These are phyloP conservation scores for Zymoseptoria ardabiliae DNA, from an alignment of 2,329 filamentous ascomycete genomes.

Conservation along the genomic window DNA sequence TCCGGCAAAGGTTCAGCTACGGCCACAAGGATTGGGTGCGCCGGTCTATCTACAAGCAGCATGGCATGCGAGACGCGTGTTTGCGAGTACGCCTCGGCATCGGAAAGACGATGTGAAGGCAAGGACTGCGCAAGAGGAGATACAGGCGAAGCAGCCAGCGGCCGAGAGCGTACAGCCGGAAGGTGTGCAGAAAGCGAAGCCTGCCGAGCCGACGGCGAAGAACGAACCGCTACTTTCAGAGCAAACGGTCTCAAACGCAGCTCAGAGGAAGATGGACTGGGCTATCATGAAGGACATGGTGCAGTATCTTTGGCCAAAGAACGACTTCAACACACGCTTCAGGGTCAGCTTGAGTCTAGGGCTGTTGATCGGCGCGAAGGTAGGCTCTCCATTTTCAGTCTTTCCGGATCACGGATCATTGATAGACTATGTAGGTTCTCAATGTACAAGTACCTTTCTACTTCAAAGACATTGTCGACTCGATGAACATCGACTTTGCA, in stretches of 20 bases:
- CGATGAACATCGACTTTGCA: conserved; percentile 94
- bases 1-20: conserved; percentile 7
- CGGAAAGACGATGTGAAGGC: conserved; percentile 34
- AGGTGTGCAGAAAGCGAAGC: conserved; percentile 26
- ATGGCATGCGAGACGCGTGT: conserved; percentile 32
- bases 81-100: conserved; percentile 38
- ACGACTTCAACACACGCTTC: conserved; percentile 72
- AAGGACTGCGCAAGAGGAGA: conserved; percentile 19
- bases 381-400: conserved; percentile 26
- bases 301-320: conserved; percentile 89
- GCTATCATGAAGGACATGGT: conserved; percentile 98
- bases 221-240: conserved; percentile 56
- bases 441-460: conserved; percentile 99
- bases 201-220: conserved; percentile 29
- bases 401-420: conserved; percentile 15
- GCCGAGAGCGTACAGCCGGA: conserved; percentile 30
- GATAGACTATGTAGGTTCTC: conserved; percentile 50
- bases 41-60: conserved; percentile 11
- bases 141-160: conserved; percentile 21
- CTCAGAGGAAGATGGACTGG: conserved; percentile 96
- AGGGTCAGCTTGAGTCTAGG: conserved; percentile 79
- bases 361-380: conserved; percentile 81
- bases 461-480: conserved; percentile 96
- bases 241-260: conserved; percentile 62
- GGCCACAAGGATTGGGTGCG: background rate